Evolutionary conservation across 129 eudicot genomes (phyloP), one percentile per base, ranked within the genome.

Genomic region (Lactuca sativa): DNA sequence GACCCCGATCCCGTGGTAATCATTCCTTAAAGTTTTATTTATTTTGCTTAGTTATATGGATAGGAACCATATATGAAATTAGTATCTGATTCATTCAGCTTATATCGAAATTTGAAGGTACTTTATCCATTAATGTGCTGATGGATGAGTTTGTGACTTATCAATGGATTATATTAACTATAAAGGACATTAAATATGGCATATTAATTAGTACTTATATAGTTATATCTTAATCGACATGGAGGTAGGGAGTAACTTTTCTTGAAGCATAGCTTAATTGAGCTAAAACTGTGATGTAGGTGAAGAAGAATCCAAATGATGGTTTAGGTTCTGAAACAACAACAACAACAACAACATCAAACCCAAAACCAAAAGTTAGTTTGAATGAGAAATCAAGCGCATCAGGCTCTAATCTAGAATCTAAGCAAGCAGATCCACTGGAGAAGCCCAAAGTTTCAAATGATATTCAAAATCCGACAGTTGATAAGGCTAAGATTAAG

Each of bases 1-100:
- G 72, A 68, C n/a, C 62, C 85, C 48, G 82, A 85, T 81, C 80
- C 64, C 10, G 76, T 80, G 93, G 96, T 89, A 79, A 77, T 54
- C 18, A 25, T 8, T 40, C 63, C 2, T 36, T 7, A 57, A 7
- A 34, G 17, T 5, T 38, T 13, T 13, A 33, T 25, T 33, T 52
- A 18, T 15, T 61, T 72, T 18, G 21, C 21, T 21, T 21, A 21
- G 21, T 21, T 21, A 21, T 21, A 21, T 21, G 21, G 21, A 21
- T 0, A 21, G 21, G 1, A 16, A 5, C n/a, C 6, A 16, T 38
- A 56, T 38, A 34, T 40, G 21, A 69, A 1, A 31, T 64, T 4
- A 64, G 10, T 32, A 31, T 56, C 10, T 64, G 41, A 21, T 21
- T 21, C 21, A 74, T 41, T 65, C 14, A 60, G 25, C 44, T 64